phyloP scores from a whole-genome alignment of 2,329 filamentous ascomycete genomes.

The Leptographium lundbergii region DNA sequence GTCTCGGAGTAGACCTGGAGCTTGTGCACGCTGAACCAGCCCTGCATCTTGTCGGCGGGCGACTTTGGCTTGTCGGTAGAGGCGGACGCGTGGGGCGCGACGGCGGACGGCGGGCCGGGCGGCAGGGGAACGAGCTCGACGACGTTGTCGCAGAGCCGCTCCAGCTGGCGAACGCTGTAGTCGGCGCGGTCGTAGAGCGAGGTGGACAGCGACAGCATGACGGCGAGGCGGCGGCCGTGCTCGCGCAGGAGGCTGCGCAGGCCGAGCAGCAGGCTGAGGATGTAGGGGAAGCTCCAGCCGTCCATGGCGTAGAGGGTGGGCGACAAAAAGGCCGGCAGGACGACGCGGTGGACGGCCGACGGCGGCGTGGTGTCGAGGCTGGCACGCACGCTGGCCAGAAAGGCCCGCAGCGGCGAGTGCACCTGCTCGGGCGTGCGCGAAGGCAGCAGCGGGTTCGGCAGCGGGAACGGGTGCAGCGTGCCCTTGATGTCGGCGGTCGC shows the following conservation, averaged over 20 bases:
- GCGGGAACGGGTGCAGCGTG: conserved; percentile 35
- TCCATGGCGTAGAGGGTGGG: conserved; percentile 69
- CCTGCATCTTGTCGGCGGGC: conserved; percentile 64
- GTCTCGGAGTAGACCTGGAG: conserved; percentile 80
- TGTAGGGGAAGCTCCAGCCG: conserved; percentile 54
- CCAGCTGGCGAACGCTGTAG: conserved; percentile 74
- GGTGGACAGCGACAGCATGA: conserved; percentile 64
- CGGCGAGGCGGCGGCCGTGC: conserved; percentile 52
- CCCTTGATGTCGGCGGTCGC: conserved; percentile 34
- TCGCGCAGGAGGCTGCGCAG: conserved; percentile 63
- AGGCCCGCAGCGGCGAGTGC: conserved; percentile 45
- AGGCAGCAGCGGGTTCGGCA: conserved; percentile 27
- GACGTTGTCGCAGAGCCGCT: conserved; percentile 67
- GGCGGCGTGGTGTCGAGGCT: conserved; percentile 45
- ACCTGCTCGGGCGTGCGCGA: conserved; percentile 9
- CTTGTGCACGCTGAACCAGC: conserved; percentile 70
- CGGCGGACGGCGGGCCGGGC: conserved; percentile 22
- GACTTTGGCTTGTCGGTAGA: conserved; percentile 17
- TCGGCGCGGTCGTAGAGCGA: conserved; percentile 65
- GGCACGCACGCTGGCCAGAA: conserved; percentile 46
- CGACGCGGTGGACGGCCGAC: conserved; percentile 60
- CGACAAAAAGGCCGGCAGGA: conserved; percentile 76
- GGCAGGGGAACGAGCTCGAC: conserved; percentile 62
- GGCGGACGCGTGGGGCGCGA: conserved; percentile 30
- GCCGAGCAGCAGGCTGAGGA: conserved; percentile 71